Conservation (phyloP, 1,284 basidiomycete species). For the Microbotryum violaceum region DNA sequence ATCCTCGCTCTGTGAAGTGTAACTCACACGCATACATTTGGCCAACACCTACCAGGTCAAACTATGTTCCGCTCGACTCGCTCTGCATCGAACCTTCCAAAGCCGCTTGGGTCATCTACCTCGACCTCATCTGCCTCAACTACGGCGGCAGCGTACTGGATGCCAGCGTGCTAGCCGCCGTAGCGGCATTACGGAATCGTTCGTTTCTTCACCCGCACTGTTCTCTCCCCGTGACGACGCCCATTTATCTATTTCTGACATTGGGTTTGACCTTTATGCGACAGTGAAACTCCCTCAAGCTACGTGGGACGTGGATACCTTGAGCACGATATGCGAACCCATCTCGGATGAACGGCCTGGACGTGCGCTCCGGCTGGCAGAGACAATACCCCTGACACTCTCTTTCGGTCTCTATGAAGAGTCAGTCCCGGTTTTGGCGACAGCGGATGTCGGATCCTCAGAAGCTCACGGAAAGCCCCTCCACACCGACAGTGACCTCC, state of each 20-base stretch:
- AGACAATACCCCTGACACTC: conserved; percentile 13
- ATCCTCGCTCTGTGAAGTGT: neutral
- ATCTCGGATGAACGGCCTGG: conserved; percentile 8
- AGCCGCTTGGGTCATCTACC: conserved; percentile 82
- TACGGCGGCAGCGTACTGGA: conserved; percentile 95
- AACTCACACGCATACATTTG: neutral
- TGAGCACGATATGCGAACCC: conserved; percentile 13
- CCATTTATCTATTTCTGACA: no score
- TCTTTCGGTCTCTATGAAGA: conserved; percentile 28
- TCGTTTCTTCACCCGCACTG: conserved; percentile 38
- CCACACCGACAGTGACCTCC: conserved; percentile 12
- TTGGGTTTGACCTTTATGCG: no score
- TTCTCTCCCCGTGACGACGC: neutral
- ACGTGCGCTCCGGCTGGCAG: conserved; percentile 1
- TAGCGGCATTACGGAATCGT: conserved; percentile 79
- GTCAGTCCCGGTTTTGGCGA: conserved; percentile 3
- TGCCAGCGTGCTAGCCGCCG: conserved; percentile 76
- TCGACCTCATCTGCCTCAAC: conserved; percentile 91
- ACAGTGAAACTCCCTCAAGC: conserved; percentile 23
- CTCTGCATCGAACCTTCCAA: conserved; percentile 73
- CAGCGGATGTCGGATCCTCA: neutral
- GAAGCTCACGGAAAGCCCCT: neutral
- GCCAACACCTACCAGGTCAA: conserved; percentile 49
- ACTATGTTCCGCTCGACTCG: conserved; percentile 56
- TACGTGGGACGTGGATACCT: conserved; percentile 13